phyloP scores from a whole-genome alignment of 129 eudicot species.

The Flaveria ramosissima region DNA sequence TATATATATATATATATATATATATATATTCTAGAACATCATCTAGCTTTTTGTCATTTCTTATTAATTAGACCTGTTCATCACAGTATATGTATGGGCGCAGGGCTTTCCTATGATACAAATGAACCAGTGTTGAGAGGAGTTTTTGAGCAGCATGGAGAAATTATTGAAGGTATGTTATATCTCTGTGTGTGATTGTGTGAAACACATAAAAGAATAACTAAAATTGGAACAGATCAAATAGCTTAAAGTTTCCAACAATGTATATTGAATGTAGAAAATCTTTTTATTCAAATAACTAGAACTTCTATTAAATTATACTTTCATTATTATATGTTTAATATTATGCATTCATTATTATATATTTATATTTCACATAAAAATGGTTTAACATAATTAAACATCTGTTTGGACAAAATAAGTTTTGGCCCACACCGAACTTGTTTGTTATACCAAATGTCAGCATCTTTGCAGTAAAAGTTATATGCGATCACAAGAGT shows the following conservation, averaged over 20 bases:
- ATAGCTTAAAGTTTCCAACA: background rate
- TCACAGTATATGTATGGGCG: slow-evolving; percentile 25
- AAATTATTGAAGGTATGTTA: slow-evolving; percentile 57
- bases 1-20: too few relatives aligned
- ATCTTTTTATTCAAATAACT: background rate
- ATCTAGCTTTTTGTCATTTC: slow-evolving; percentile 10
- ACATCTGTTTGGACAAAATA: too few relatives aligned
- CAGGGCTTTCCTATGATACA: slow-evolving; percentile 83
- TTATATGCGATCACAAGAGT: slow-evolving; percentile 67
- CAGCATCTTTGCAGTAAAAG: slow-evolving; percentile 44
- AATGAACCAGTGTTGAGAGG: slow-evolving; percentile 59
- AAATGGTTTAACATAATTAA: background rate
- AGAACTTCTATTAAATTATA: background rate
- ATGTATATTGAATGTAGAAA: background rate
- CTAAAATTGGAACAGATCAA: background rate
- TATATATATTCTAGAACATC: background rate
- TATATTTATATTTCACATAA: background rate
- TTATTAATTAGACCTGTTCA: background rate
- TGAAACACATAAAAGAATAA: background rate
- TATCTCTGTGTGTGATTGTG: background rate
- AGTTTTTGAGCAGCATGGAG: slow-evolving; percentile 63
- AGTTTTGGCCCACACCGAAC: too few relatives aligned
- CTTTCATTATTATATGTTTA: too few relatives aligned
- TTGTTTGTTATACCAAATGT: background rate
- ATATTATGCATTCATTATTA: too few relatives aligned